These are phyloP conservation scores for Botryotinia convoluta DNA, from an alignment of 2,329 filamentous ascomycete species.

Conservation along the genomic window DNA sequence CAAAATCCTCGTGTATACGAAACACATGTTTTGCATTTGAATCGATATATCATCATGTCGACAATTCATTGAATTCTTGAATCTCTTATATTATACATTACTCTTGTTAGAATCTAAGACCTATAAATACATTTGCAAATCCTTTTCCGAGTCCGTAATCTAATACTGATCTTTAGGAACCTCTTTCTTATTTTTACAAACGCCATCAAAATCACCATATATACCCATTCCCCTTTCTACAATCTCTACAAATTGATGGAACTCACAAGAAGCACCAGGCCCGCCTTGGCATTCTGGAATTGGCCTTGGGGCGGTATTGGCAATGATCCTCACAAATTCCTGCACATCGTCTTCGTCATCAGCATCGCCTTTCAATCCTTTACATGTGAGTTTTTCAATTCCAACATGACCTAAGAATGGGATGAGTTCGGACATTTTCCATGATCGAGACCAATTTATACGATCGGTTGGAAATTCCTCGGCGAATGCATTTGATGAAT, in stretches of 20 bases:
- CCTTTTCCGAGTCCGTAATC: neutral
- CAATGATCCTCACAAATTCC: conserved; percentile 51
- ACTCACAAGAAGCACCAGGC: conserved; percentile 50
- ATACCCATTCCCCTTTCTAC: conserved; percentile 43
- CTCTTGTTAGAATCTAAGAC: neutral
- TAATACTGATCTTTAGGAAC: conserved; percentile 16
- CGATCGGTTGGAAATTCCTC: conserved; percentile 61
- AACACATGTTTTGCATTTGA: neutral
- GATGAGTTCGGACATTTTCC: conserved; percentile 61
- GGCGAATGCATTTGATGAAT: conserved; percentile 61
- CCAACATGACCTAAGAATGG: conserved; percentile 66
- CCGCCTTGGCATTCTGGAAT: conserved; percentile 49
- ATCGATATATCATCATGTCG: neutral
- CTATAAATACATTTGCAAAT: neutral
- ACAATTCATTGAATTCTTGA: neutral
- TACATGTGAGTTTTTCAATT: conserved; percentile 62
- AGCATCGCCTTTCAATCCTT: conserved; percentile 50
- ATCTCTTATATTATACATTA: neutral
- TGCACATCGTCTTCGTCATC: conserved; percentile 47
- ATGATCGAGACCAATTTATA: conserved; percentile 62
- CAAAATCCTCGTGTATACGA: neutral
- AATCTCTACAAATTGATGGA: conserved; percentile 44
- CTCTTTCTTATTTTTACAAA: conserved; percentile 31
- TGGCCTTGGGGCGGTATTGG: conserved; percentile 51
- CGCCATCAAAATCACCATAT: conserved; percentile 37